Evolutionary conservation across 2,329 filamentous ascomycete species (phyloP), one percentile per base, ranked within the genome.

Genomic region (Cladosporium sp.): DNA sequence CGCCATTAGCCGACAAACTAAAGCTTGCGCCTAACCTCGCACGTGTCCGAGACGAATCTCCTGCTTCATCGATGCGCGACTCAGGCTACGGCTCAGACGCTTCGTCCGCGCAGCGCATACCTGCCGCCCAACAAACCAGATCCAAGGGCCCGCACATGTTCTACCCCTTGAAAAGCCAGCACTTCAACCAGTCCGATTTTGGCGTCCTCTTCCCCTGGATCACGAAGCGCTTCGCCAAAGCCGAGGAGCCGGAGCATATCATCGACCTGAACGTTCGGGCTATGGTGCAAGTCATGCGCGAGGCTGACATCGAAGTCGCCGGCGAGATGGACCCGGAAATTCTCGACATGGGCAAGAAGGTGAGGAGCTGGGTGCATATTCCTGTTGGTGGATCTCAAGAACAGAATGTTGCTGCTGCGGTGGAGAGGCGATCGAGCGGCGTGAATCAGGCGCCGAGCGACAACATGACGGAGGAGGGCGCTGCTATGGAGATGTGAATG

Each of bases 151-250:
- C 92, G 4, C 85, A 89, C 71, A 87, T 94, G 73, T 96, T 91
- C 80, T 94, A 92, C 76, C 88, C 92, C 2, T 76, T 83, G 15
- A 82, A 85, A 54, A 90, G 89, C n/a, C 91, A 92, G 0, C 92
- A 96, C 75, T 84, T 96, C 30, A 92, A 86, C 66, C 92, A 96
- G 78, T 91, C 88, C 24, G 92, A 96, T 74, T 96, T 95, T 71
- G 92, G 91, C 41, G 80, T 95, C 28, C 79, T 96, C 26, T 96
- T 96, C 74, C 92, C 92, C 0, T 90, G 88, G 84, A 70, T 84
- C 1, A 83, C 82, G 10, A 80, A 80, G 58, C 80, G 80, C 52
- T 74, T 84, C 12, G 81, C 83, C 65, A 83, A 84, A 65, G 82
- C 82, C 0, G 80, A 97, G 80, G 75, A 93, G 79, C 75, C 95